These are phyloP conservation scores for Arthrobotrys sinensis DNA, from an alignment of 2,329 filamentous ascomycete species.

Conservation along the genomic window DNA sequence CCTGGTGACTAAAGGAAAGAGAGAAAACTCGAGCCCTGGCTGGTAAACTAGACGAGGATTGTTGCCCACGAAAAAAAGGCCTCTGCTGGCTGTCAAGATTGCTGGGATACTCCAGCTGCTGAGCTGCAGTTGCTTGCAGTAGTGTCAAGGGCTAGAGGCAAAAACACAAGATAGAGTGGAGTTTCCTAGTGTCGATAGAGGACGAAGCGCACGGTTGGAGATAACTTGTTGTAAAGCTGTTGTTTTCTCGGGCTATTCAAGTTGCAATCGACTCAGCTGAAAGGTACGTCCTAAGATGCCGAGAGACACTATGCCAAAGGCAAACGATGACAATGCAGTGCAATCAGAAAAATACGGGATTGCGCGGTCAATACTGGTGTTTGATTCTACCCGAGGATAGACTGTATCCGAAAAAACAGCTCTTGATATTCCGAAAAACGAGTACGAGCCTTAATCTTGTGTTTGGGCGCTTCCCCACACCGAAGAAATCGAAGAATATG, in stretches of 20 bases:
- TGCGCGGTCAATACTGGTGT: conserved; percentile 11
- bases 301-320: conserved; percentile 33
- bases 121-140: conserved; percentile 57
- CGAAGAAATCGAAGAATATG: conserved; percentile 11
- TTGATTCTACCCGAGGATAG: conserved; percentile 52
- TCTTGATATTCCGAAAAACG: conserved; percentile 48
- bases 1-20: conserved; percentile 58
- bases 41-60: conserved; percentile 46
- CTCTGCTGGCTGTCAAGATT: conserved; percentile 52
- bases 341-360: conserved; percentile 16
- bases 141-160: conserved; percentile 56
- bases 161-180: conserved; percentile 54
- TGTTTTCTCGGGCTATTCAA: conserved; percentile 14
- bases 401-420: conserved; percentile 43
- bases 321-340: conserved; percentile 26
- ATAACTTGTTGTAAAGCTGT: conserved; percentile 26
- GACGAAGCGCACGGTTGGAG: conserved; percentile 45
- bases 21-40: conserved; percentile 52
- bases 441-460: conserved; percentile 41
- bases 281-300: conserved; percentile 8
- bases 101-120: conserved; percentile 49
- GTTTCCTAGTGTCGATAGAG: conserved; percentile 48
- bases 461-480: conserved; percentile 49
- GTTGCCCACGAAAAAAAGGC: conserved; percentile 51
- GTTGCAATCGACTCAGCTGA: conserved; percentile 23